A percentile compares a stretch with the other conserved stretches of the same genome.
Conservation (phyloP, 2,329 filamentous ascomycete species). For the Dendrostoma leiphaemia region DNA sequence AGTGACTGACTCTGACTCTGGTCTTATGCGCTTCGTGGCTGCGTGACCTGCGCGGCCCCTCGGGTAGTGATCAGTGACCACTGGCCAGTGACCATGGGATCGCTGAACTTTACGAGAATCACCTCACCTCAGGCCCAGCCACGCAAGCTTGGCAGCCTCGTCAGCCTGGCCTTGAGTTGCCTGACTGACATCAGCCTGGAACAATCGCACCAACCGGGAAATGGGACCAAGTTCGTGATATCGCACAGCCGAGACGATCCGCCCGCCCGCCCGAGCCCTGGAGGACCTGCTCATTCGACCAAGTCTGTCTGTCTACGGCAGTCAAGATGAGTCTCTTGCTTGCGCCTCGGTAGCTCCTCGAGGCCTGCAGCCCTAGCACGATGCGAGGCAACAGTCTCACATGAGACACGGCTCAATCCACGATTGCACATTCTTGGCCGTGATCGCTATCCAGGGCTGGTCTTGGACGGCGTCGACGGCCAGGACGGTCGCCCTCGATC, state of each 20-base stretch:
- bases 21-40: not conserved
- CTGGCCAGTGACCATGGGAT: constrained; percentile 6
- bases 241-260: constrained; percentile 8
- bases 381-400: not conserved
- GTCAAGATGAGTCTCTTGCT: too few species aligned
- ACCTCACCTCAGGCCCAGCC: too few species aligned
- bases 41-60: not conserved
- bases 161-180: not conserved
- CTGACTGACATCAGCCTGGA: not conserved
- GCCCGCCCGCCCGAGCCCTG: not conserved
- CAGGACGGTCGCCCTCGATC: not conserved
- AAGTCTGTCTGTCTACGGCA: not conserved
- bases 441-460: not conserved
- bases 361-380: not conserved
- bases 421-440: not conserved
- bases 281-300: not conserved
- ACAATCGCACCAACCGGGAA: not conserved
- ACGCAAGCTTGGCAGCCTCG: too few species aligned
- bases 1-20: not conserved
- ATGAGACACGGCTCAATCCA: not conserved
- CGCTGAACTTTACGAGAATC: constrained; percentile 13
- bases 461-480: too few species aligned
- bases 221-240: constrained; percentile 16
- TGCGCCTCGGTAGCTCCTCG: not conserved
- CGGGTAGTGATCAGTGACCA: constrained; percentile 1